phyloP scores from a whole-genome alignment of 208 protist genomes.

The Balamuthia mandrillaris region DNA sequence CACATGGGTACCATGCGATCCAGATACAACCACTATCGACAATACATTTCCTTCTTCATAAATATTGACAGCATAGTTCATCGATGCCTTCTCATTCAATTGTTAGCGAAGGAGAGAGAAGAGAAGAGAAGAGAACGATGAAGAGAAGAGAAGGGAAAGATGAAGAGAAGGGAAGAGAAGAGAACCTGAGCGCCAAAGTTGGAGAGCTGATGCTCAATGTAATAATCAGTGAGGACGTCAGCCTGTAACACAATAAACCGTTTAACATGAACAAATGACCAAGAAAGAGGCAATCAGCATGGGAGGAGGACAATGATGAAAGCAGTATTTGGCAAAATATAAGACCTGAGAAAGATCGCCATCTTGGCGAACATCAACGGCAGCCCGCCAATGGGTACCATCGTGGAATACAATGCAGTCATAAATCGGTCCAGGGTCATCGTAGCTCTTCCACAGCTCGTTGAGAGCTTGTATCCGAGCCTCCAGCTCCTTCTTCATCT shows the following conservation, averaged over 20 bases:
- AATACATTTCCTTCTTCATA: conserved; percentile 67
- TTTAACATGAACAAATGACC: too few relatives aligned
- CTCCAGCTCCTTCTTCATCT: too few relatives aligned
- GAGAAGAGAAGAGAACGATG: too few relatives aligned
- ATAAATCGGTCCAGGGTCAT: conserved; percentile 43
- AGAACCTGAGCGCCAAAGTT: too few relatives aligned
- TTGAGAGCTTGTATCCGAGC: conserved; percentile 15
- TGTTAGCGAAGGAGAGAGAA: too few relatives aligned
- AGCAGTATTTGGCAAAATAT: neutral
- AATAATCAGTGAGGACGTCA: too few relatives aligned
- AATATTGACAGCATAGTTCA: conserved; percentile 61
- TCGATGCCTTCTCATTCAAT: too few relatives aligned
- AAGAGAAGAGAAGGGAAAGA: too few relatives aligned
- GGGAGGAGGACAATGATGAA: neutral
- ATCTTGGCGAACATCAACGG: conserved; percentile 42
- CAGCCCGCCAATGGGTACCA: conserved; percentile 42
- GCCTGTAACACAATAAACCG: too few relatives aligned
- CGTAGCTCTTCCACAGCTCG: conserved; percentile 16
- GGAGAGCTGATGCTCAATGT: too few relatives aligned
- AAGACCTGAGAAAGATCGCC: conserved; percentile 43
- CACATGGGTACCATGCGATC: conserved; percentile 73
- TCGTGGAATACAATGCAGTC: conserved; percentile 55
- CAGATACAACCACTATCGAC: conserved; percentile 53
- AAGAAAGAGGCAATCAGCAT: too few relatives aligned
- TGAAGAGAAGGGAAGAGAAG: too few relatives aligned